Evolutionary conservation across 2,329 filamentous ascomycete genomes (phyloP).

Genomic region (Dactylellina parvicollis): DNA sequence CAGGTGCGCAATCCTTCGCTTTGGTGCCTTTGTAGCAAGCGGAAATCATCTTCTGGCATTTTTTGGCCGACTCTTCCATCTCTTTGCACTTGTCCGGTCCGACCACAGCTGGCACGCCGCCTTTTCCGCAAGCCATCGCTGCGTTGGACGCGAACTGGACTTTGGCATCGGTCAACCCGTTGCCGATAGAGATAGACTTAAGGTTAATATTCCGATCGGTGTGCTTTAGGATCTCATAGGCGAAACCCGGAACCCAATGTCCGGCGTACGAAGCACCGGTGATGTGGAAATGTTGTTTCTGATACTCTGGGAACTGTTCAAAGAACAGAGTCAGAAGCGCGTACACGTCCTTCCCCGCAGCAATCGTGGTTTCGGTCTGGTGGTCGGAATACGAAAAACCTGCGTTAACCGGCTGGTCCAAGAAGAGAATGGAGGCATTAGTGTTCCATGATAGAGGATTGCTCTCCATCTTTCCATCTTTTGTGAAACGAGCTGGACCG

Average conservation of each 20-base stretch:
- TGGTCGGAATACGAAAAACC: conserved; percentile 93
- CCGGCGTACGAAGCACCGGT: conserved; percentile 93
- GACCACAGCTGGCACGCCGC: conserved; percentile 89
- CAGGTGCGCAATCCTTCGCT: conserved; percentile 90
- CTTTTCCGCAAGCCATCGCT: conserved; percentile 96
- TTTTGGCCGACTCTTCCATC: conserved; percentile 91
- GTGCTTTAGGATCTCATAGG: conserved; percentile 88
- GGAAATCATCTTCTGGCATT: conserved; percentile 88
- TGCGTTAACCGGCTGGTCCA: conserved; percentile 98
- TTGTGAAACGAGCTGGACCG: conserved; percentile 85
- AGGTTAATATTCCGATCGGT: conserved; percentile 98
- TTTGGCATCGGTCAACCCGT: conserved; percentile 90
- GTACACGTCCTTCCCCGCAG: conserved; percentile 96
- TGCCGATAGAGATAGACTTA: conserved; percentile 92
- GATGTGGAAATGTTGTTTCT: conserved; percentile 96
- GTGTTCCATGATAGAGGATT: conserved; percentile 95
- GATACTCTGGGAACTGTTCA: conserved; percentile 96
- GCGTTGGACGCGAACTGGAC: conserved; percentile 96
- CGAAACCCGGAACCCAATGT: conserved; percentile 93
- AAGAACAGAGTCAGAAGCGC: conserved; percentile 98
- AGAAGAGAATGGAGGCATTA: conserved; percentile 98
- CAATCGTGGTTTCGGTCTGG: conserved; percentile 88
- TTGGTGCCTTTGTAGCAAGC: conserved; percentile 92
- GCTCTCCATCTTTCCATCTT: conserved; percentile 81
- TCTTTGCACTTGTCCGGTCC: conserved; percentile 78